A percentile compares a stretch with the other conserved stretches of the same genome.
Evolutionary conservation across 345 rosid species (phyloP).

Genomic region (Garcia nutans): DNA sequence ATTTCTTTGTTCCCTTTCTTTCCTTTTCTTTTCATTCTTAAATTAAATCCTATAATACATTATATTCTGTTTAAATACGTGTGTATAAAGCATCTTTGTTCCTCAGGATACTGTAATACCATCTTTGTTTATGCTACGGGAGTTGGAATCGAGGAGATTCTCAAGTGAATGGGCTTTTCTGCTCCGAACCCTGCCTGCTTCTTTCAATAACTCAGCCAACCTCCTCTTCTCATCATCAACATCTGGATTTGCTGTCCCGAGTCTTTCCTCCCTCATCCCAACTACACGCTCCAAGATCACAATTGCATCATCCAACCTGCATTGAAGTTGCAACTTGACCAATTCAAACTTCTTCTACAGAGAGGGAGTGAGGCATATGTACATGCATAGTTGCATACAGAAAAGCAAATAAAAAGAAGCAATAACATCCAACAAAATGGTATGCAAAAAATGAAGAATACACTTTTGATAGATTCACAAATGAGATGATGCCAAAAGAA

Average conservation of each 20-base stretch:
- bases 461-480: neutral
- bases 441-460: neutral
- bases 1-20: conserved; percentile 13
- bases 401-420: neutral
- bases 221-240: conserved; percentile 89
- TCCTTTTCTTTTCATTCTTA: conserved; percentile 16
- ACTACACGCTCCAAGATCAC: conserved; percentile 66
- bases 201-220: conserved; percentile 70
- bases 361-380: neutral
- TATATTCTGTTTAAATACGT: conserved; percentile 20
- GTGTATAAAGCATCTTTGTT: conserved; percentile 15
- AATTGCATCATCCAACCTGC: conserved; percentile 88
- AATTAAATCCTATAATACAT: conserved; percentile 38
- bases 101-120: conserved; percentile 37
- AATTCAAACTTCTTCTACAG: neutral
- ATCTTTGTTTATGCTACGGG: conserved; percentile 31
- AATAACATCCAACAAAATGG: neutral
- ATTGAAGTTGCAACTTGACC: conserved; percentile 10
- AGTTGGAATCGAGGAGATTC: conserved; percentile 67
- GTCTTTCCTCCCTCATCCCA: conserved; percentile 76
- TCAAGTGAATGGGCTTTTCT: conserved; percentile 71
- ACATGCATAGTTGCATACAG: neutral
- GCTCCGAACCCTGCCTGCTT: conserved; percentile 71
- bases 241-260: conserved; percentile 87
- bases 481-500: neutral